These are phyloP conservation scores for Nevesoporus exiguus DNA, from an alignment of 768 basidiomycete species.

Conservation along the genomic window DNA sequence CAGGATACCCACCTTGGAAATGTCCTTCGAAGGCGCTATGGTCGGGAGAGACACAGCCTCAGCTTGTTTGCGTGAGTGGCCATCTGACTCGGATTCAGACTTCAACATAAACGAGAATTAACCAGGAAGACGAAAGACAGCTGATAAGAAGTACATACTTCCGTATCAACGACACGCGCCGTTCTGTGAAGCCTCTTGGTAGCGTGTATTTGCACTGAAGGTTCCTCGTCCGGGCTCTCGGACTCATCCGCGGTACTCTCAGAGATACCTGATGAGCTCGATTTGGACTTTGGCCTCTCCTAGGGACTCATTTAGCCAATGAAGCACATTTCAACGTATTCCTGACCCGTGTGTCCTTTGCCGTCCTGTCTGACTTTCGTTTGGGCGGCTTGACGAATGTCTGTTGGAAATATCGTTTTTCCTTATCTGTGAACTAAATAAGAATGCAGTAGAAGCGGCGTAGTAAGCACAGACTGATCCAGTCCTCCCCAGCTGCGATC, in stretches of 20 bases:
- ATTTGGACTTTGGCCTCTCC: slow-evolving; percentile 18
- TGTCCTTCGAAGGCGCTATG: neutral
- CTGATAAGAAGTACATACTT: slow-evolving; percentile 8
- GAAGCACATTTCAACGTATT: neutral
- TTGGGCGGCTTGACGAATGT: slow-evolving; percentile 25
- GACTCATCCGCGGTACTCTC: slow-evolving; percentile 10
- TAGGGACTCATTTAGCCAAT: slow-evolving; percentile 3
- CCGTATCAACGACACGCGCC: slow-evolving; percentile 1
- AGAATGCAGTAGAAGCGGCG: neutral
- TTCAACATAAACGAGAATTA: neutral
- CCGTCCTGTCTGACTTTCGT: slow-evolving; percentile 12
- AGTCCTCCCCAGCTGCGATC: slow-evolving; percentile 41
- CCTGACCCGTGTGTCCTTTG: slow-evolving; percentile 20
- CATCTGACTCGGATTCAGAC: slow-evolving; percentile 19
- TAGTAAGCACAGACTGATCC: slow-evolving; percentile 50
- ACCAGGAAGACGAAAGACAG: neutral
- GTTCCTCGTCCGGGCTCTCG: slow-evolving; percentile 6
- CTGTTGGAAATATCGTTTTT: slow-evolving; percentile 36
- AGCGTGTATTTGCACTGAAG: neutral
- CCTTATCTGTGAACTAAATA: slow-evolving; percentile 30
- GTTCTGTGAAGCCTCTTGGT: slow-evolving; percentile 8
- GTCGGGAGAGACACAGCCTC: neutral
- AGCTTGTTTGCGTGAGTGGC: neutral
- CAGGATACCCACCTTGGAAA: slow-evolving; percentile 12
- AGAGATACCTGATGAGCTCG: slow-evolving; percentile 3